phyloP scores from a whole-genome alignment of 2,329 filamentous ascomycete species.

The Fusarium dimerum region DNA sequence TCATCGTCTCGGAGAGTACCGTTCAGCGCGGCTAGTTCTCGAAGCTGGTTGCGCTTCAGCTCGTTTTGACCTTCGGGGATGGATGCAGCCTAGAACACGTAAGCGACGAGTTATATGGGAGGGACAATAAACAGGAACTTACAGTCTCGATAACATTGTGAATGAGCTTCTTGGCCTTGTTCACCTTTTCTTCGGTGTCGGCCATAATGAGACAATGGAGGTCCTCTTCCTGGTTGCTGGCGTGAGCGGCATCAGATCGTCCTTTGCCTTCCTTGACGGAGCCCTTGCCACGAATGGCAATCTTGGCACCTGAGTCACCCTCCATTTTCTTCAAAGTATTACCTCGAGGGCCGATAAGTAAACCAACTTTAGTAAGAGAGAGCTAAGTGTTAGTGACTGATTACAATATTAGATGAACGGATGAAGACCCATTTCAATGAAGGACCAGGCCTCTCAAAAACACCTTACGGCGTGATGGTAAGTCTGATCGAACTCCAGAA shows the following conservation, averaged over 20 bases:
- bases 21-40: conserved; percentile 96
- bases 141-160: conserved; percentile 99
- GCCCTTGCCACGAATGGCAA: conserved; percentile 98
- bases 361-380: conserved; percentile 88
- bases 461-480: conserved; percentile 33
- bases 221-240: conserved; percentile 99
- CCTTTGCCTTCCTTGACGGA: conserved; percentile 99
- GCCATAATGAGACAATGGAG: conserved; percentile 99
- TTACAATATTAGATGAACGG: conserved; percentile 38
- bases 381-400: conserved; percentile 88
- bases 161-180: conserved; percentile 97
- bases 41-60: conserved; percentile 96
- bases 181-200: conserved; percentile 98
- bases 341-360: conserved; percentile 99
- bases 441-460: conserved; percentile 36
- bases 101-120: conserved; percentile 14
- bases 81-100: conserved; percentile 74
- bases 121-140: conserved; percentile 41
- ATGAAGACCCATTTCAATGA: conserved; percentile 34
- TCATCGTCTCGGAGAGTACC: conserved; percentile 98
- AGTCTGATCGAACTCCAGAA: conserved; percentile 49
- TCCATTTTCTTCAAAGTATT: conserved; percentile 99
- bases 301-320: conserved; percentile 93
- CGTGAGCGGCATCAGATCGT: conserved; percentile 96
- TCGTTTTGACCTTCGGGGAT: conserved; percentile 99